These are phyloP conservation scores for Royoungia palumana DNA, from an alignment of 768 basidiomycete genomes.

Conservation along the genomic window DNA sequence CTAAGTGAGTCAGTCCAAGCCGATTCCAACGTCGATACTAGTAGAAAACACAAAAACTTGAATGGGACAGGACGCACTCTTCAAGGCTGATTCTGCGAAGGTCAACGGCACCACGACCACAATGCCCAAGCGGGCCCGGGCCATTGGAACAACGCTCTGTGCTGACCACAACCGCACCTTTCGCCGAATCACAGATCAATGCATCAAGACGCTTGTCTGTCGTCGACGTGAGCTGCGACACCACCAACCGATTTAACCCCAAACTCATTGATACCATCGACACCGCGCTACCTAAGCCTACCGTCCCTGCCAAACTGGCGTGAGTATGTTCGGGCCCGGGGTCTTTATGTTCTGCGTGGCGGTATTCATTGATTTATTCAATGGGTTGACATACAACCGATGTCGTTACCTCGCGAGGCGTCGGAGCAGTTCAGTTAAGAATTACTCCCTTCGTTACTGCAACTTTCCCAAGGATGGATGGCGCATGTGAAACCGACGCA, in stretches of 20 bases:
- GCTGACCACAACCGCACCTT: constrained; percentile 87
- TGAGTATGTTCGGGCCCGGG: constrained; percentile 36
- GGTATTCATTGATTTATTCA: too few species aligned
- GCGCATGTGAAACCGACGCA: constrained; percentile 83
- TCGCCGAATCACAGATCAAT: constrained; percentile 65
- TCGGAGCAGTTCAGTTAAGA: constrained; percentile 93
- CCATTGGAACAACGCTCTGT: too few species aligned
- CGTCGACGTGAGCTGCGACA: too few species aligned
- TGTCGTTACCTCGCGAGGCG: constrained; percentile 94
- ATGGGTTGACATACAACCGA: too few species aligned
- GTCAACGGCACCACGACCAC: too few species aligned
- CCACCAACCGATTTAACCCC: constrained; percentile 96
- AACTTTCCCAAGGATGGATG: constrained; percentile 63
- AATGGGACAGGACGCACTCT: too few species aligned
- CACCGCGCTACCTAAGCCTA: constrained; percentile 91
- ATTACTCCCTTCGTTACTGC: constrained; percentile 76
- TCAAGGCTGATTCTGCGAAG: too few species aligned
- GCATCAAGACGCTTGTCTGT: too few species aligned
- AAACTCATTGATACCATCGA: constrained; percentile 93
- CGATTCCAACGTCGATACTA: too few species aligned
- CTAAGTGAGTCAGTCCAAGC: too few species aligned
- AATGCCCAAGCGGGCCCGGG: too few species aligned
- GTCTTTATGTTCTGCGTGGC: neutral
- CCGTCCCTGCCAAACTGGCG: constrained; percentile 81
- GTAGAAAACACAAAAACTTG: too few species aligned